Percentiles rank a stretch among this genome's conserved stretches.
Conservation (phyloP, 1,284 basidiomycete genomes). For the Megacollybia platyphylla region DNA sequence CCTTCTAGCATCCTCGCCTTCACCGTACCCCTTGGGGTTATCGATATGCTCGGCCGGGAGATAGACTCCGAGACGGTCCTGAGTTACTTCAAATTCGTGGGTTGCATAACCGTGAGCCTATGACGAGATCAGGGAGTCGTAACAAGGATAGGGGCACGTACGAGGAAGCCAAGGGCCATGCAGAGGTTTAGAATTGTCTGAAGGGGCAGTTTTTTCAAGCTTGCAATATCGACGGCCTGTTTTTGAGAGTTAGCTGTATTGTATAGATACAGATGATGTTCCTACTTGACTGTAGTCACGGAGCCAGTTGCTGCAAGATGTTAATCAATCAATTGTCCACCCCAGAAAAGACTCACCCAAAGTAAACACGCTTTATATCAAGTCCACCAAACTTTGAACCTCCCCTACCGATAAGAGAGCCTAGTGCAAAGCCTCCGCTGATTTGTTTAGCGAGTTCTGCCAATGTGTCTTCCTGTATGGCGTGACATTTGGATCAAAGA, state of each 20-base stretch:
- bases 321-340: background rate
- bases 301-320: slow-evolving; percentile 51
- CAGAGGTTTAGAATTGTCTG: slow-evolving; percentile 82
- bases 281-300: slow-evolving; percentile 69
- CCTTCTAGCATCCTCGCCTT: slow-evolving; percentile 73
- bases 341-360: slow-evolving; percentile 35
- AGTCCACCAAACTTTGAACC: slow-evolving; percentile 63
- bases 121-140: slow-evolving; percentile 2
- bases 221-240: slow-evolving; percentile 80
- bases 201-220: slow-evolving; percentile 60
- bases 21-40: slow-evolving; percentile 76
- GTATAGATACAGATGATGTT: background rate
- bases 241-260: slow-evolving; percentile 1
- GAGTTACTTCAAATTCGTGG: slow-evolving; percentile 83
- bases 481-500: background rate
- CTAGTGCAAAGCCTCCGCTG: slow-evolving; percentile 44
- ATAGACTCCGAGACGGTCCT: slow-evolving; percentile 79
- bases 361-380: slow-evolving; percentile 68
- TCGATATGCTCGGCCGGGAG: slow-evolving; percentile 86
- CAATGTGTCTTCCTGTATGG: slow-evolving; percentile 54
- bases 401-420: slow-evolving; percentile 41
- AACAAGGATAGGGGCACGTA: slow-evolving; percentile 15
- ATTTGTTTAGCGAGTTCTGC: slow-evolving; percentile 53
- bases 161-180: slow-evolving; percentile 83
- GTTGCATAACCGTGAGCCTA: slow-evolving; percentile 80